phyloP scores from a whole-genome alignment of 148 eudicot genomes.

The Selenicereus undatus region DNA sequence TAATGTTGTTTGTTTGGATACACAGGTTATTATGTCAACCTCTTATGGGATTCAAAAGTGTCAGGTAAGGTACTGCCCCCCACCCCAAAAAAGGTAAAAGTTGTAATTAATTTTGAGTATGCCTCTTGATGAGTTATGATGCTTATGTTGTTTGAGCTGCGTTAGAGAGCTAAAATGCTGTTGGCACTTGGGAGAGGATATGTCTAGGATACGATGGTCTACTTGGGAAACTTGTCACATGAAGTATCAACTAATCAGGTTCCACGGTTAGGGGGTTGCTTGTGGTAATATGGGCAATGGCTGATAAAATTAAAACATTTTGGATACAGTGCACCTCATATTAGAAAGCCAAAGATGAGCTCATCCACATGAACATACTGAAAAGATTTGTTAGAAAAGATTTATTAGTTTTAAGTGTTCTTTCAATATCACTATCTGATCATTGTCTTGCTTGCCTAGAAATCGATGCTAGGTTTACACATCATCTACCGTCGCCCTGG shows the following conservation, averaged over 20 bases:
- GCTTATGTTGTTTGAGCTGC: background rate
- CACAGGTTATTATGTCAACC: slow-evolving; percentile 72
- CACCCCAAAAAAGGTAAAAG: background rate
- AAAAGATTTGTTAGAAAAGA: too few species aligned
- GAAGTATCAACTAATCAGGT: background rate
- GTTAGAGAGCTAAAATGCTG: background rate
- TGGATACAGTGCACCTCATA: slow-evolving; percentile 1
- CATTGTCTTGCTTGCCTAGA: background rate
- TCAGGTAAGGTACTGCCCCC: slow-evolving; percentile 47
- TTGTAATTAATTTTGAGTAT: background rate
- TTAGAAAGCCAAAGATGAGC: slow-evolving; percentile 11
- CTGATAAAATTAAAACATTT: background rate
- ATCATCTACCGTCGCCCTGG: background rate
- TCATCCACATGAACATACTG: background rate
- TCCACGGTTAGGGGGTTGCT: background rate
- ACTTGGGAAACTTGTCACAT: background rate
- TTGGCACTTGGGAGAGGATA: background rate
- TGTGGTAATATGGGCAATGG: background rate
- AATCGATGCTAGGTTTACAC: background rate
- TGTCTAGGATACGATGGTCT: background rate
- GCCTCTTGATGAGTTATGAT: background rate
- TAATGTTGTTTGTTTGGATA: slow-evolving; percentile 61
- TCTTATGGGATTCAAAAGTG: slow-evolving; percentile 75
- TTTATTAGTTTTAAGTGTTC: too few species aligned
- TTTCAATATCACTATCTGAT: background rate